These are phyloP conservation scores for Echinochloa phyllopogon DNA, from an alignment of 176 grass and related monocot genomes.

Conservation along the genomic window DNA sequence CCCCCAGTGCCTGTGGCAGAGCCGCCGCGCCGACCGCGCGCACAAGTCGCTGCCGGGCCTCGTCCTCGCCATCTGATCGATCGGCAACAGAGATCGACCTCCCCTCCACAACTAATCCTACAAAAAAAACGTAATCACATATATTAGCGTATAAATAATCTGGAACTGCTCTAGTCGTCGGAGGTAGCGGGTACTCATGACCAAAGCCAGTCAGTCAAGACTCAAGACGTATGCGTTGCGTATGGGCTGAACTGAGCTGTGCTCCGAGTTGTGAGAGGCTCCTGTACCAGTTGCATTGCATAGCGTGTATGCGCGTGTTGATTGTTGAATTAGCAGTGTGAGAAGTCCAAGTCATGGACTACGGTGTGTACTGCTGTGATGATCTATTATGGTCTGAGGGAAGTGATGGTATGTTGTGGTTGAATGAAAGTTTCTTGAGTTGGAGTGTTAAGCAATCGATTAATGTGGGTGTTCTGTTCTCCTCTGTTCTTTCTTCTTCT, in stretches of 20 bases:
- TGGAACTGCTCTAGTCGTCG: background rate
- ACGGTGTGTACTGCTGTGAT: slow-evolving; percentile 6
- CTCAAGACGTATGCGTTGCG: background rate
- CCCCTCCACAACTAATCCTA: background rate
- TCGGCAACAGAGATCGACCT: background rate
- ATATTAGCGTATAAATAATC: background rate
- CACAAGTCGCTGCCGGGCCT: slow-evolving; percentile 31
- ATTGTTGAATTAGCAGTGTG: background rate
- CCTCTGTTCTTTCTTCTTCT: background rate
- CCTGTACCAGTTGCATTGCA: background rate
- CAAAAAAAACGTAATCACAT: background rate
- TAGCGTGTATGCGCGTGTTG: background rate
- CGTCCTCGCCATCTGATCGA: slow-evolving; percentile 15
- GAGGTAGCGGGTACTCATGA: too few species aligned
- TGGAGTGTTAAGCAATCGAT: background rate
- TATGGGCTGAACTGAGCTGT: background rate
- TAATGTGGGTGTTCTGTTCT: background rate
- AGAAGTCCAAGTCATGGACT: background rate
- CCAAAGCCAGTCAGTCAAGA: background rate
- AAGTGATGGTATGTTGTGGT: slow-evolving; percentile 9
- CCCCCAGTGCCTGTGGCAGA: slow-evolving; percentile 20
- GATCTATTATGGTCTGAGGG: background rate
- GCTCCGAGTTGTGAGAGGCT: background rate
- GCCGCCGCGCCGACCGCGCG: slow-evolving; percentile 26
- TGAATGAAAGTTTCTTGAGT: background rate